Base-by-base conservation (phyloP, 257 asterid genomes). In the Misopates orontium region DNA sequence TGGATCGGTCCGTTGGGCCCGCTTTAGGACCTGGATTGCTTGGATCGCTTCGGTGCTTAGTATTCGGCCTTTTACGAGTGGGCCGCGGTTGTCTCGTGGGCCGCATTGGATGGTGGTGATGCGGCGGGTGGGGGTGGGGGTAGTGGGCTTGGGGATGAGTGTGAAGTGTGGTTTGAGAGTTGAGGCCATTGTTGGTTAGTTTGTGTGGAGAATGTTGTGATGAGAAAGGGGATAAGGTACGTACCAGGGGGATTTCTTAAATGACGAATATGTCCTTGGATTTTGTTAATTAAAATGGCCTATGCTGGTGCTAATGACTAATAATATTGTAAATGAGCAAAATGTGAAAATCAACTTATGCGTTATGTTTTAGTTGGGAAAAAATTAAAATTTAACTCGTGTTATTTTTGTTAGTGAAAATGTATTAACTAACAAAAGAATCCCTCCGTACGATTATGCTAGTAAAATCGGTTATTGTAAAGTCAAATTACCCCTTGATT, bases 11-110 rank as follows among this genome's bases (percentile, higher is more conserved):
- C 89, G 70, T 74, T 85, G 73, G 70, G 89, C 87, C 18, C 97
- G 88, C 56, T 92, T 92, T 51, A 92, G 94, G 54, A 96, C 71
- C 73, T 92, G 97, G 63, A 92, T 84, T 8, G 95, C 95, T 66
- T 92, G 97, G 73, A 92, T 92, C 49, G 98, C 97, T 72, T 92
- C 98, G 59, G 59, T 85, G 91, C 93, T 85, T 1, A 92, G 78
- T 24, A 84, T 77, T 13, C 98, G 88, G 70, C 98, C 98, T 69
- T 82, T 85, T 1, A 66, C 57, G 62, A 85, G 81, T 0, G 96
- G 97, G 13, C 94, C 95, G 58, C 98, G 97, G 84, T 82, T 80
- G 81, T 75, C 83, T 9, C 94, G 81, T 0, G 90, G 81, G 4
- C 97, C 97, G 79, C 95, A 87, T 49, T 75, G 82, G n/a, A 87